Conservation (phyloP, 768 basidiomycete genomes). For the Gymnopilus junonius region DNA sequence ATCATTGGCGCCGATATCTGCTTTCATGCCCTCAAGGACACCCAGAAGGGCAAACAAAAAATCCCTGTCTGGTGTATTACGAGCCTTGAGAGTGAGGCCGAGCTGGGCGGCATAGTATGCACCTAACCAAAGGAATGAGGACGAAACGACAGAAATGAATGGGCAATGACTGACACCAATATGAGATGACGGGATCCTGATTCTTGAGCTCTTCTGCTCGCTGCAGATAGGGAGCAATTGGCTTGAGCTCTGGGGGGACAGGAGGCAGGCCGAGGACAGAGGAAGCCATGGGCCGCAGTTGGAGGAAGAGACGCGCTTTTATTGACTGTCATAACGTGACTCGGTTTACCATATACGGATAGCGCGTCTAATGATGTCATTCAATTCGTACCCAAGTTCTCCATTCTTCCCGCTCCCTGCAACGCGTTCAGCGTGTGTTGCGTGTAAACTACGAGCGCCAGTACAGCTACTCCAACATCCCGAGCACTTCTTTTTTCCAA, state of each 20-base stretch:
- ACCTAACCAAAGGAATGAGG: constrained; percentile 47
- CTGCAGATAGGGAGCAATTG: constrained; percentile 81
- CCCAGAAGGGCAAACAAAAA: constrained; percentile 78
- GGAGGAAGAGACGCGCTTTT: constrained; percentile 24
- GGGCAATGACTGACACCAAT: constrained; percentile 82
- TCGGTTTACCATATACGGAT: constrained; percentile 16
- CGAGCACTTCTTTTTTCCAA: neutral
- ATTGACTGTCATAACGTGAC: constrained; percentile 27
- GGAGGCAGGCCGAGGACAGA: constrained; percentile 60
- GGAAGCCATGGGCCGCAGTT: constrained; percentile 21
- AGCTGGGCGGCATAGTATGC: constrained; percentile 92
- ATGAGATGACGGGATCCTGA: constrained; percentile 87
- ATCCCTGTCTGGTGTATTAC: constrained; percentile 63
- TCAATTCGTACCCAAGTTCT: neutral
- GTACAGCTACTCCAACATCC: neutral
- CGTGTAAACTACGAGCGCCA: neutral
- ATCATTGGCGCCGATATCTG: constrained; percentile 72
- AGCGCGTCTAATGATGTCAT: constrained; percentile 29
- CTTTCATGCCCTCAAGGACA: constrained; percentile 81
- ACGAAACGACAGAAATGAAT: constrained; percentile 4
- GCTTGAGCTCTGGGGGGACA: constrained; percentile 62
- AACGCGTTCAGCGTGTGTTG: constrained; percentile 28
- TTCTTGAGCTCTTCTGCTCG: constrained; percentile 85
- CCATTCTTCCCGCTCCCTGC: constrained; percentile 17
- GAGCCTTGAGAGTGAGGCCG: constrained; percentile 76